These are phyloP conservation scores for Polygonum aviculare DNA, from an alignment of 148 eudicot species.

Conservation along the genomic window DNA sequence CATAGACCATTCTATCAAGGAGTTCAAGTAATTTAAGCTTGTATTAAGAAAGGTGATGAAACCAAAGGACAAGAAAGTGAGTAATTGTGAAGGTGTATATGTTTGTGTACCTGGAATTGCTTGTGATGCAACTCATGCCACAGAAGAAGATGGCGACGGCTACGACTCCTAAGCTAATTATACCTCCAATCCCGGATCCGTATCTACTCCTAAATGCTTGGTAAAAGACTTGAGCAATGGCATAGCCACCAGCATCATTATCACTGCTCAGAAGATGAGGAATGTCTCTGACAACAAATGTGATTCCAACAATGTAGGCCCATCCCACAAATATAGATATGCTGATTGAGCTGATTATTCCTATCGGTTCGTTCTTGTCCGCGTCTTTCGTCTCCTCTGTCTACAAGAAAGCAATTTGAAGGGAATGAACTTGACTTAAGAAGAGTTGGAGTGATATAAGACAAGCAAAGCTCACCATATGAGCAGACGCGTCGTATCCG, in stretches of 20 bases:
- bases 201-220: constrained; percentile 70
- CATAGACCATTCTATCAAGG: constrained; percentile 74
- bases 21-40: not conserved
- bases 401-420: constrained; percentile 25
- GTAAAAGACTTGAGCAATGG: constrained; percentile 87
- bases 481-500: constrained; percentile 98
- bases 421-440: not conserved
- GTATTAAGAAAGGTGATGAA: no score
- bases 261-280: constrained; percentile 55
- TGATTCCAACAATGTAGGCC: constrained; percentile 92
- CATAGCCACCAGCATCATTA: constrained; percentile 92
- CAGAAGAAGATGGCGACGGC: constrained; percentile 92
- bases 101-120: constrained; percentile 87
- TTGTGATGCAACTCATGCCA: constrained; percentile 89
- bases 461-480: constrained; percentile 49
- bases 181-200: constrained; percentile 81
- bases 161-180: constrained; percentile 70
- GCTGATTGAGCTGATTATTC: constrained; percentile 85
- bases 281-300: constrained; percentile 77
- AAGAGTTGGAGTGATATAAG: not conserved
- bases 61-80: not conserved
- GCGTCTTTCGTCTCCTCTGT: constrained; percentile 95
- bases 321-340: constrained; percentile 84
- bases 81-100: not conserved
- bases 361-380: constrained; percentile 87